Evolutionary conservation across 257 asterid genomes (phyloP).

Genomic region (Avicennia marina): DNA sequence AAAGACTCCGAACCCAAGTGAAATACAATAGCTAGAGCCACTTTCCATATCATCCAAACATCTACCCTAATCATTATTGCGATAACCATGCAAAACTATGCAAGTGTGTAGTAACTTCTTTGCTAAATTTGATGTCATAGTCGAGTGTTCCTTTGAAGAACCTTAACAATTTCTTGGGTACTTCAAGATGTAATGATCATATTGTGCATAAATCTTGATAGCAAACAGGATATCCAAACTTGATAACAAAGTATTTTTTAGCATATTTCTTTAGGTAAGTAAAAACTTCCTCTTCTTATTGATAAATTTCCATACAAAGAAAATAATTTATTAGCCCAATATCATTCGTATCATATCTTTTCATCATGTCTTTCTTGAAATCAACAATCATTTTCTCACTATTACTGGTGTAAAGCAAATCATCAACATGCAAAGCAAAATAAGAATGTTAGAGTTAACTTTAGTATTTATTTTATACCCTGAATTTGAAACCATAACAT

Average conservation of each 20-base stretch:
- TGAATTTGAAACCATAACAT: no score
- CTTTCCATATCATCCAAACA: background rate
- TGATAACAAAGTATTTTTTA: background rate
- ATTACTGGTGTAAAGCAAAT: background rate
- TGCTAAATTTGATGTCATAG: background rate
- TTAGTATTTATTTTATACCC: background rate
- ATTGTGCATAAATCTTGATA: no score
- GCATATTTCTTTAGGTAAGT: constrained; percentile 10
- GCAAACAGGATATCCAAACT: no score
- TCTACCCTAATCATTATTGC: background rate
- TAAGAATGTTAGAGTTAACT: background rate
- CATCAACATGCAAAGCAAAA: constrained; percentile 9
- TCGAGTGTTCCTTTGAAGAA: no score
- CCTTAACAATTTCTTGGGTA: no score
- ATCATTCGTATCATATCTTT: background rate
- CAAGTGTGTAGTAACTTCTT: background rate
- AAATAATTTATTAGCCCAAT: no score
- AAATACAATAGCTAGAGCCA: background rate
- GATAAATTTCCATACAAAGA: constrained; percentile 1
- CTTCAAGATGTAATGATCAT: no score
- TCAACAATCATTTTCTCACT: background rate
- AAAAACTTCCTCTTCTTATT: background rate
- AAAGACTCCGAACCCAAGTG: background rate
- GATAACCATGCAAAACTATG: background rate
- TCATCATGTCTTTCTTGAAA: constrained; percentile 1